phyloP scores from a whole-genome alignment of 1,284 basidiomycete species.

The Marasmius sp. region DNA sequence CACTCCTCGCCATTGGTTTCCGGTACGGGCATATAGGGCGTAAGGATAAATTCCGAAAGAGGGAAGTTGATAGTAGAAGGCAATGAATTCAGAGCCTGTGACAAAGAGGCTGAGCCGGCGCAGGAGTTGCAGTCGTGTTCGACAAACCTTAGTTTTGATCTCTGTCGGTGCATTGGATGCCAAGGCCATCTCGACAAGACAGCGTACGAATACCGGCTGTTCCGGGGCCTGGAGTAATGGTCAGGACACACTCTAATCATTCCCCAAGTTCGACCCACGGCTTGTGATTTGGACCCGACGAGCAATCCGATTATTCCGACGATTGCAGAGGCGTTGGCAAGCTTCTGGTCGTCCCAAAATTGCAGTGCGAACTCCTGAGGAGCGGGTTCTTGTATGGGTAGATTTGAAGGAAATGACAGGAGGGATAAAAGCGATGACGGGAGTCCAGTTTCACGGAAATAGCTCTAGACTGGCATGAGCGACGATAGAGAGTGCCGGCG shows the following conservation, averaged over 20 bases:
- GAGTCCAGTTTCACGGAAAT: constrained; percentile 91
- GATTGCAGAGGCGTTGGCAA: constrained; percentile 74
- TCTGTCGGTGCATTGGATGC: constrained; percentile 89
- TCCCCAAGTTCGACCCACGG: constrained; percentile 40
- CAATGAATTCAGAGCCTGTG: constrained; percentile 64
- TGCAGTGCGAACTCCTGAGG: constrained; percentile 95
- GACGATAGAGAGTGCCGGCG: constrained; percentile 6
- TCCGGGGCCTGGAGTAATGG: constrained; percentile 49
- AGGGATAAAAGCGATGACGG: constrained; percentile 82
- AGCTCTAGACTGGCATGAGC: constrained; percentile 63
- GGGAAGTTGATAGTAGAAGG: constrained; percentile 62
- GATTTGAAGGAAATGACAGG: constrained; percentile 80
- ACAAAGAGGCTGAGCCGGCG: constrained; percentile 7
- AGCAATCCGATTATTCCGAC: constrained; percentile 80
- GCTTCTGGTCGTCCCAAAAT: constrained; percentile 94
- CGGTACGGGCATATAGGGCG: constrained; percentile 80
- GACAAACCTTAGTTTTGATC: constrained; percentile 79
- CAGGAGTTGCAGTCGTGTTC: background rate
- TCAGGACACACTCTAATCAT: background rate
- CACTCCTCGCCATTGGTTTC: constrained; percentile 86
- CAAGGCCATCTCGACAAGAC: constrained; percentile 84
- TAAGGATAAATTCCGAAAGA: constrained; percentile 61
- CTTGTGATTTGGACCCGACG: constrained; percentile 70
- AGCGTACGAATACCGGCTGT: constrained; percentile 71
- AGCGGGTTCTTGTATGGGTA: constrained; percentile 62